Percentiles rank a stretch among this genome's conserved stretches.
These are phyloP conservation scores for Sesbania bispinosa DNA, from an alignment of 306 rosid genomes.

Conservation along the genomic window DNA sequence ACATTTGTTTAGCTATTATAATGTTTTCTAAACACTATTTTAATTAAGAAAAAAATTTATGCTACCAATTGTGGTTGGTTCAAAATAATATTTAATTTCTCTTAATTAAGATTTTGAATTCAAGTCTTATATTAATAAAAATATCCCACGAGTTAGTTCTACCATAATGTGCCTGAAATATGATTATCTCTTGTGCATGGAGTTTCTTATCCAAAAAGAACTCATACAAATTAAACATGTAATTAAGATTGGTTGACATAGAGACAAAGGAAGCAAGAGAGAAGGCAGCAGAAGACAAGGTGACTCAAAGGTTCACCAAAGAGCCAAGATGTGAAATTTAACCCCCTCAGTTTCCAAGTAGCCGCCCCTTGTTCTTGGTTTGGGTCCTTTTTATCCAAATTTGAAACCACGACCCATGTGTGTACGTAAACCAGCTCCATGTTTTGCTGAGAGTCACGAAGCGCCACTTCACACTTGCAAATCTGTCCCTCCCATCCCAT, in stretches of 20 bases:
- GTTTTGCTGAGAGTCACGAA: constrained; percentile 48
- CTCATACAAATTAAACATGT: too few species aligned
- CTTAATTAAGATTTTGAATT: too few species aligned
- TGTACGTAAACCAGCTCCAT: constrained; percentile 30
- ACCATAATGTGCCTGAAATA: too few species aligned
- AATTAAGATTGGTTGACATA: neutral
- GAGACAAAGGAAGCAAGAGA: neutral
- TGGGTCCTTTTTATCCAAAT: constrained; percentile 19
- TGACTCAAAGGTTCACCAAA: constrained; percentile 57
- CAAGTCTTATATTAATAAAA: too few species aligned
- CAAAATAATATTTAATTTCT: too few species aligned
- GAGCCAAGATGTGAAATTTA: constrained; percentile 34
- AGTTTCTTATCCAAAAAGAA: too few species aligned
- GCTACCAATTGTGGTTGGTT: too few species aligned
- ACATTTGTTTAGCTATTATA: too few species aligned
- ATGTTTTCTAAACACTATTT: too few species aligned
- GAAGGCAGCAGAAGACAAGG: neutral
- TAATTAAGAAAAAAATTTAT: too few species aligned
- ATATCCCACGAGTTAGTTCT: too few species aligned
- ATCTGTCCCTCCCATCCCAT: neutral
- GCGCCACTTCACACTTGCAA: constrained; percentile 53
- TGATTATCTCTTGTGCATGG: too few species aligned
- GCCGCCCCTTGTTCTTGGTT: constrained; percentile 37
- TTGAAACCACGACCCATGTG: neutral
- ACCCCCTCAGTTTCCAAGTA: constrained; percentile 34